Percentiles rank a stretch among this genome's conserved stretches.
Conservation (phyloP, 2,329 filamentous ascomycete species). For the Fusarium sp. region DNA sequence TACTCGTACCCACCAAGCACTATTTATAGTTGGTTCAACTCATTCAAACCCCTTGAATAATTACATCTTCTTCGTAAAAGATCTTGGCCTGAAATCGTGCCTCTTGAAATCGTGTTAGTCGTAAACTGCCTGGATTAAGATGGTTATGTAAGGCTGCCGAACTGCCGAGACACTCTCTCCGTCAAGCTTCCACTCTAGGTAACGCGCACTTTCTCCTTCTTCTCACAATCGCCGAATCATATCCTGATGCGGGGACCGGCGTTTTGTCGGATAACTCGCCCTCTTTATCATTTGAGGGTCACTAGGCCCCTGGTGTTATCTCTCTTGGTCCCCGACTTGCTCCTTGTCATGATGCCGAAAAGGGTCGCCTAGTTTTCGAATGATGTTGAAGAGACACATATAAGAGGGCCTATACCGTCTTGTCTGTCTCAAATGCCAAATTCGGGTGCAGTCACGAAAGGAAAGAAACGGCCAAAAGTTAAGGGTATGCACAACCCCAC, state of each 20-base stretch:
- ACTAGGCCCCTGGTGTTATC: no score
- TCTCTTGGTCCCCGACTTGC: not conserved
- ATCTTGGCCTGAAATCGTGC: no score
- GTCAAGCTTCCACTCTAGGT: slow-evolving; percentile 11
- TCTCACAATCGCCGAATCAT: not conserved
- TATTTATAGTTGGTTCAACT: no score
- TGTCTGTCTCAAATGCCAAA: slow-evolving; percentile 6
- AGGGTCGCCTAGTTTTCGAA: not conserved
- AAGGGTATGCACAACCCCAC: slow-evolving; percentile 5
- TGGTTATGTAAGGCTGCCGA: not conserved
- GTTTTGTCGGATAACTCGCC: not conserved
- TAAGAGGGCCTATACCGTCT: not conserved
- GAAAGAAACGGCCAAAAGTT: slow-evolving; percentile 22
- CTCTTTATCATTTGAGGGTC: no score
- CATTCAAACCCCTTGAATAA: no score
- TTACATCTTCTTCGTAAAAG: no score
- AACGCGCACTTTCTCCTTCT: not conserved
- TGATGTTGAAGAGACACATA: not conserved
- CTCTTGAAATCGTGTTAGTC: no score
- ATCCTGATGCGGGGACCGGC: not conserved
- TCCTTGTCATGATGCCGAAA: slow-evolving; percentile 2
- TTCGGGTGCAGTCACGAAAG: not conserved
- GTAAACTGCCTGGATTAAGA: not conserved
- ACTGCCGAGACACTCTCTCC: not conserved
- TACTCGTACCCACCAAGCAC: no score